phyloP scores from a whole-genome alignment of 1,139 yeast genomes.

The Sugiyamaella grinbergsii region DNA sequence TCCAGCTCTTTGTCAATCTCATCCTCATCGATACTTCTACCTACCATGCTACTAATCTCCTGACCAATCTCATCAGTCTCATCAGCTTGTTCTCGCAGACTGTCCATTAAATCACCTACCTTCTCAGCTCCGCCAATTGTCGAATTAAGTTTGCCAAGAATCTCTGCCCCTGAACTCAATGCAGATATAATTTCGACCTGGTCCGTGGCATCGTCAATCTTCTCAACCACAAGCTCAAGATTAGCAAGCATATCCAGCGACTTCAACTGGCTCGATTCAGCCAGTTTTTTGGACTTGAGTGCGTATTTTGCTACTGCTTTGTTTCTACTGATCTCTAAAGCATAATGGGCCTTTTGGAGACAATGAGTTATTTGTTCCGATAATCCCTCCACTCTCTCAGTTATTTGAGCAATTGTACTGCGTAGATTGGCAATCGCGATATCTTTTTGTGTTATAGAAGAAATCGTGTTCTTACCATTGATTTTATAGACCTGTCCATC shows the following conservation, averaged over 20 bases:
- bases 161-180: constrained; percentile 37
- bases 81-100: constrained; percentile 39
- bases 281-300: constrained; percentile 34
- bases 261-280: constrained; percentile 36
- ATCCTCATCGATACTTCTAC: constrained; percentile 34
- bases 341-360: constrained; percentile 33
- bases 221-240: constrained; percentile 39
- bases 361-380: constrained; percentile 31
- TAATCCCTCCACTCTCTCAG: constrained; percentile 35
- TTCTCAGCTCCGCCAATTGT: constrained; percentile 42
- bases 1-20: constrained; percentile 39
- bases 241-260: constrained; percentile 39
- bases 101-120: constrained; percentile 43
- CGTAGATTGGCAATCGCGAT: constrained; percentile 39
- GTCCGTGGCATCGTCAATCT: constrained; percentile 36
- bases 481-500: constrained; percentile 33
- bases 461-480: constrained; percentile 15
- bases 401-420: constrained; percentile 34
- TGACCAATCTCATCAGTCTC: constrained; percentile 41
- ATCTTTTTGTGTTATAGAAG: constrained; percentile 36
- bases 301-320: constrained; percentile 37
- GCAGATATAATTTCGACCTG: constrained; percentile 38
- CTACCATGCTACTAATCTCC: constrained; percentile 35
- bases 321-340: constrained; percentile 31
- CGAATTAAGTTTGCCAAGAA: constrained; percentile 39